Evolutionary conservation across 306 rosid genomes (phyloP).

Genomic region (Corylus avellana): DNA sequence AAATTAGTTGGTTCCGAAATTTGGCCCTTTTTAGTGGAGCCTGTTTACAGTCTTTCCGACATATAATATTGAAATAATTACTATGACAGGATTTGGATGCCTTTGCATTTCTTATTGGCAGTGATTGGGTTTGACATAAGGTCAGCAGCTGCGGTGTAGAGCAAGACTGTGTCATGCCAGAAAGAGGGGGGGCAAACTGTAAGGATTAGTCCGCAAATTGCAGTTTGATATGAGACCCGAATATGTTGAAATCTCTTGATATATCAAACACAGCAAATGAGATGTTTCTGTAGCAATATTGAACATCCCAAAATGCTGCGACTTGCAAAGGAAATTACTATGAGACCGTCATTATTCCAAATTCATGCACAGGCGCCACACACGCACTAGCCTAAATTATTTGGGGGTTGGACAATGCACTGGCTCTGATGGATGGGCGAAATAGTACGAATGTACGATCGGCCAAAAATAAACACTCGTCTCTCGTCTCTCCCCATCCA

Average conservation of each 20-base stretch:
- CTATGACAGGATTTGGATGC: too few relatives aligned
- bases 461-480: slow-evolving; percentile 1
- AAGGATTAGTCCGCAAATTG: too few relatives aligned
- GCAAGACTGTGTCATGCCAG: too few relatives aligned
- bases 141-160: too few relatives aligned
- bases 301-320: not conserved
- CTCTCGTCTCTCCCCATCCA: not conserved
- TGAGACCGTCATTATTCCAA: not conserved
- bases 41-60: too few relatives aligned
- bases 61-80: too few relatives aligned
- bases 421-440: not conserved
- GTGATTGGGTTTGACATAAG: too few relatives aligned
- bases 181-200: too few relatives aligned
- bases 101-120: too few relatives aligned
- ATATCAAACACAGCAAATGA: not conserved
- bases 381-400: not conserved
- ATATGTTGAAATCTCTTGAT: not conserved
- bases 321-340: not conserved
- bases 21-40: too few relatives aligned
- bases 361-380: not conserved
- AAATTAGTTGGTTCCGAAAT: too few relatives aligned
- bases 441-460: not conserved
- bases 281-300: too few relatives aligned
- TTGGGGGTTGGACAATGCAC: not conserved
- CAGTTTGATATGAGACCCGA: not conserved